phyloP scores from a whole-genome alignment of 768 basidiomycete species.

The Cyclocybe aegerita region DNA sequence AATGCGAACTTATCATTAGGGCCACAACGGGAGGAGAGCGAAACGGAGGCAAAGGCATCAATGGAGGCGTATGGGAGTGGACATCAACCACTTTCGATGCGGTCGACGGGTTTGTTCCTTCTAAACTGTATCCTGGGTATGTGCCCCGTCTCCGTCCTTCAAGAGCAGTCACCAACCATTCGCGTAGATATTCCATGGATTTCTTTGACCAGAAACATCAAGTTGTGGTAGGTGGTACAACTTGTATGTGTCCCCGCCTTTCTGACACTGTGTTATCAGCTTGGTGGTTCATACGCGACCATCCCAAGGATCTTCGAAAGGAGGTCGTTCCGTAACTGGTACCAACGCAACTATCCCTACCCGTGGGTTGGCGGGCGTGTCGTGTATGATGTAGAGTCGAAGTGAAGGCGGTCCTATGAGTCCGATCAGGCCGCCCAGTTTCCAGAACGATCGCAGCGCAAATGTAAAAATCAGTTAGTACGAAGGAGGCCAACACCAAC shows the following conservation, averaged over 20 bases:
- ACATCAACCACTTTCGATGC: conserved; percentile 77
- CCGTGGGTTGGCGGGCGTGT: conserved; percentile 78
- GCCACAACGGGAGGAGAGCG: conserved; percentile 64
- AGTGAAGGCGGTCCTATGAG: too few species aligned
- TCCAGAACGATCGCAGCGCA: not conserved
- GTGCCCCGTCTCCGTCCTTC: conserved; percentile 7
- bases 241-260: not conserved
- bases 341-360: conserved; percentile 88
- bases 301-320: conserved; percentile 80
- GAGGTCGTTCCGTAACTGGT: conserved; percentile 83
- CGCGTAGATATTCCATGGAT: conserved; percentile 70
- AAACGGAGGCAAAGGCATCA: conserved; percentile 62
- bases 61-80: conserved; percentile 99
- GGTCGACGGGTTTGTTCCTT: conserved; percentile 74
- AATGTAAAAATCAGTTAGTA: too few species aligned
- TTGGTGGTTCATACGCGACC: conserved; percentile 90
- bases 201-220: conserved; percentile 90
- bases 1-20: conserved; percentile 30
- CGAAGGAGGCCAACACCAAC: not conserved
- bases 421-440: not conserved
- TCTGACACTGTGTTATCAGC: conserved; percentile 38
- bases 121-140: conserved; percentile 84
- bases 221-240: conserved; percentile 70
- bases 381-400: conserved; percentile 38
- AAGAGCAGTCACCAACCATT: not conserved